Evolutionary conservation across 768 basidiomycete species (phyloP).

Genomic region (Russula ochroleuca): DNA sequence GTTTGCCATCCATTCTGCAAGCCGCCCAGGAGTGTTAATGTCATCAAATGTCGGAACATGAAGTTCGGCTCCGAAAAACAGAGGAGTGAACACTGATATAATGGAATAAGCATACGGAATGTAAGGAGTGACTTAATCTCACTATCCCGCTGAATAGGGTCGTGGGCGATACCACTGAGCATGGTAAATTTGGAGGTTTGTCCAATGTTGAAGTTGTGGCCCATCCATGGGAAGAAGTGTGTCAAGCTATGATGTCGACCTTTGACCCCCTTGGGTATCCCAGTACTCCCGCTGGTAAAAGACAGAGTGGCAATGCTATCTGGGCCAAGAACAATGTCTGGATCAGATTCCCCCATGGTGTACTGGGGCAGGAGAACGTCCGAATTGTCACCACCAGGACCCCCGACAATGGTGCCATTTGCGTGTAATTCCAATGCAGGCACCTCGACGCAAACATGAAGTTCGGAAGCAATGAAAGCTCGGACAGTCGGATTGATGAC

Average conservation of each 20-base stretch:
- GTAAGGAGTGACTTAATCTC: conserved; percentile 37
- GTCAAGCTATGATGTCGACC: conserved; percentile 95
- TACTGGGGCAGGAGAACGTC: conserved; percentile 61
- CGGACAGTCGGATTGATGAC: conserved; percentile 74
- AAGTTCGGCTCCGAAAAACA: conserved; percentile 93
- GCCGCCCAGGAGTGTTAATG: conserved; percentile 91
- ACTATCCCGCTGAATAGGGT: conserved; percentile 99
- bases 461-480: conserved; percentile 70
- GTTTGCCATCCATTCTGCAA: conserved; percentile 98
- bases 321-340: conserved; percentile 83
- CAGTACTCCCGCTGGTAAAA: conserved; percentile 96
- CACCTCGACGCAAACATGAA: conserved; percentile 85
- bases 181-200: conserved; percentile 88
- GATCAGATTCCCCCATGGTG: conserved; percentile 62
- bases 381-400: conserved; percentile 38
- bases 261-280: conserved; percentile 96
- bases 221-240: conserved; percentile 99
- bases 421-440: conserved; percentile 77
- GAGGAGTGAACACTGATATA: conserved; percentile 86
- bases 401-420: conserved; percentile 63
- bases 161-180: conserved; percentile 98
- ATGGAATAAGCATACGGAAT: conserved; percentile 12
- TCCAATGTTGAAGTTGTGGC: conserved; percentile 70
- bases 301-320: conserved; percentile 92
- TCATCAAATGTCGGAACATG: conserved; percentile 96